These are phyloP conservation scores for Vigna mungo DNA, from an alignment of 306 rosid genomes.

Conservation along the genomic window DNA sequence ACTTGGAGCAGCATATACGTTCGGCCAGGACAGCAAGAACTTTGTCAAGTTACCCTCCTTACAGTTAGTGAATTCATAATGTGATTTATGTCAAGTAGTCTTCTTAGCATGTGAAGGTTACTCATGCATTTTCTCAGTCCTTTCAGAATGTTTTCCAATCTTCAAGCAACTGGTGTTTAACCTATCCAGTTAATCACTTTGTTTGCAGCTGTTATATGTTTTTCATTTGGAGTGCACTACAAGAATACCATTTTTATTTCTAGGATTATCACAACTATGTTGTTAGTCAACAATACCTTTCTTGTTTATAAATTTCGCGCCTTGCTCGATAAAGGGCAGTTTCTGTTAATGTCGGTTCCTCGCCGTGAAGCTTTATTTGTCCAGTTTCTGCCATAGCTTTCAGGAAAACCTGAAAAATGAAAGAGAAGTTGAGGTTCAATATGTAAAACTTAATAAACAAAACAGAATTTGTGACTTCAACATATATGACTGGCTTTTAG, in stretches of 20 bases:
- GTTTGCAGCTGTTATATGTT: constrained; percentile 4
- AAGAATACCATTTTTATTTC: constrained; percentile 30
- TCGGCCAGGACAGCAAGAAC: background rate
- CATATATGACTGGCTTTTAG: constrained; percentile 18
- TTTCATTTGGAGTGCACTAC: constrained; percentile 33
- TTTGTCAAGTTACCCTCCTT: constrained; percentile 7
- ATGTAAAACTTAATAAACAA: constrained; percentile 30
- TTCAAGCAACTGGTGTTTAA: constrained; percentile 37
- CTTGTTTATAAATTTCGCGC: constrained; percentile 92
- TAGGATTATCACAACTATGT: constrained; percentile 22
- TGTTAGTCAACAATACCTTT: constrained; percentile 62
- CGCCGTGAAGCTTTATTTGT: constrained; percentile 85
- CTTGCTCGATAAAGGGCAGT: constrained; percentile 94
- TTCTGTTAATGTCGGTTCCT: constrained; percentile 87
- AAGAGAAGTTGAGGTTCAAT: constrained; percentile 29
- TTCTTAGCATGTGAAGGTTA: background rate
- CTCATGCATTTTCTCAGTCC: constrained; percentile 25
- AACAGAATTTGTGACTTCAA: constrained; percentile 14
- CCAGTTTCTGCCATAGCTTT: constrained; percentile 99
- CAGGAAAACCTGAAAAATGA: constrained; percentile 78
- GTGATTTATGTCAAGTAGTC: constrained; percentile 7
- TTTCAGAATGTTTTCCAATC: constrained; percentile 17
- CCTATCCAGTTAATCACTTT: constrained; percentile 13
- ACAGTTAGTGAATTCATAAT: background rate
- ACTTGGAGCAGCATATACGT: constrained; percentile 13